phyloP scores from a whole-genome alignment of 129 eudicot genomes.

The Flaveria sonorensis region DNA sequence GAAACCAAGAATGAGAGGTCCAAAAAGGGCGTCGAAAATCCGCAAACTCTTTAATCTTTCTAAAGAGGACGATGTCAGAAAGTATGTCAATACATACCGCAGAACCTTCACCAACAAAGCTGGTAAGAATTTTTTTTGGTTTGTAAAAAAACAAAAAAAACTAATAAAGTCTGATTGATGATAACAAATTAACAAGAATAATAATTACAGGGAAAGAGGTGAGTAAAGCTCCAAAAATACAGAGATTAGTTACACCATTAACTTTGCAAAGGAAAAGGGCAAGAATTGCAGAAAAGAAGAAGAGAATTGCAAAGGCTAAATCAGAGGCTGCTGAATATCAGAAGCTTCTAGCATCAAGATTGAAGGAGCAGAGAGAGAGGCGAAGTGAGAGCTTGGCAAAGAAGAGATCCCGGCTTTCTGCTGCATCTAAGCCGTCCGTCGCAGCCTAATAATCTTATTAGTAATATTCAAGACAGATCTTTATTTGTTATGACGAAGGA shows the following conservation, averaged over 20 bases:
- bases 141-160: not conserved
- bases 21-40: conserved; percentile 73
- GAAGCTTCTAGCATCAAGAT: conserved; percentile 64
- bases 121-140: conserved; percentile 26
- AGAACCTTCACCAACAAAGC: conserved; percentile 62
- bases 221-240: conserved; percentile 83
- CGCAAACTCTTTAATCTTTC: conserved; percentile 68
- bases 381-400: conserved; percentile 81
- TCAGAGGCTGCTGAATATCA: conserved; percentile 79
- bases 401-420: conserved; percentile 71
- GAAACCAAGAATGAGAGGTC: conserved; percentile 79
- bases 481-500: not conserved
- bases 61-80: conserved; percentile 73
- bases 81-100: conserved; percentile 73
- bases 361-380: conserved; percentile 81
- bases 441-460: conserved; percentile 33
- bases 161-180: not conserved
- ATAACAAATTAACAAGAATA: not conserved
- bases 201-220: conserved; percentile 54
- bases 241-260: conserved; percentile 78
- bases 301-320: conserved; percentile 76
- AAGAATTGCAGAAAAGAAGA: conserved; percentile 83
- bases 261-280: conserved; percentile 83
- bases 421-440: conserved; percentile 60
- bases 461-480: not conserved